Base-by-base conservation (phyloP, 192 early-diverging fungal species). In the Chytriomyces hyalinus region DNA sequence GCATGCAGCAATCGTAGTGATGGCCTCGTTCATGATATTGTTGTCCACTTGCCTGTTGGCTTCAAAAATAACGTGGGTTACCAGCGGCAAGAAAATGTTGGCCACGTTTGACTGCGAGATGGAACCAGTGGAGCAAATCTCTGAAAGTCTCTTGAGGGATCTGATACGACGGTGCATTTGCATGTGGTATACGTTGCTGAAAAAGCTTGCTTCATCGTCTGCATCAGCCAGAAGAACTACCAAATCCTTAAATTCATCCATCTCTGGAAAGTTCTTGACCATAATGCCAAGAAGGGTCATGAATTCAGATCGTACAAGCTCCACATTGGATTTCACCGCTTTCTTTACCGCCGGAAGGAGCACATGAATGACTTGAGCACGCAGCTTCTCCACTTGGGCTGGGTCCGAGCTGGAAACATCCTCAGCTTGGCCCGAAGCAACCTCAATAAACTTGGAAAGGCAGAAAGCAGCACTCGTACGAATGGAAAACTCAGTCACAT, bases 121-220 rank as follows among this genome's bases (percentile, higher is more conserved):
- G 8, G 75, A 71, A 6, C 87, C 88, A 2, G 77, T 79, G 6
- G 82, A 53, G 81, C 84, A 67, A 9, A 73, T 73, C 4, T 87
- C 82, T 6, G 80, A 65, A 72, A 99, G 86, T 20, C 95, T 90
- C 59, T 86, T 84, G 69, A 98, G 73, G 0, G 97, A 93, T 65
- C 94, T 89, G 6, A 93, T 77, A 67, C 98, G 94, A 72, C 98
- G 92, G 80, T 99, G 98, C 17, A 93, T 83, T 85, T 99, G 98
- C 71, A 99, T 90, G 75, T 99, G 98, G 72, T 94, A 88, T 67
- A 98, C 89, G 78, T 99, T 99, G 82, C 88, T 91, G 80, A 98
- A 99, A 84, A 99, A 96, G 70, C 92, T 96, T 6, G 93, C 91
- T 76, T 99, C 95, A n/a, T 95, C 93, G 78, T 95, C 92, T 28